A percentile compares a stretch with the other conserved stretches of the same genome.
Evolutionary conservation across 2,329 filamentous ascomycete species (phyloP).

Genomic region (Pyrenophora teres): DNA sequence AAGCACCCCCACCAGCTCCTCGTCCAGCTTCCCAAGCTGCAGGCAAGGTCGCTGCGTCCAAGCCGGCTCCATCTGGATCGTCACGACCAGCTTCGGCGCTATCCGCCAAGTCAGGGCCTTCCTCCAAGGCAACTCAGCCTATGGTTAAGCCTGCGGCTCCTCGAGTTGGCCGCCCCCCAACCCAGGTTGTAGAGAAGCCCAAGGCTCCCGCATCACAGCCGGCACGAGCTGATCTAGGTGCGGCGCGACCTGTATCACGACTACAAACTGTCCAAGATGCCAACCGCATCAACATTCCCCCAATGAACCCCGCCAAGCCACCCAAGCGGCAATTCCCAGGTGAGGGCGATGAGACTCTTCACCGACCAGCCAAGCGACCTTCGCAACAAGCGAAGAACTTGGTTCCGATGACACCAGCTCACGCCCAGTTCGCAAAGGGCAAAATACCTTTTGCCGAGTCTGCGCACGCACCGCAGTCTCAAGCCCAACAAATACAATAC

Average conservation of each 20-base stretch:
- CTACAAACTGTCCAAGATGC: constrained; percentile 66
- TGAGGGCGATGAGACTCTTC: constrained; percentile 68
- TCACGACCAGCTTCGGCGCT: constrained; percentile 39
- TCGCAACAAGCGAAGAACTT: constrained; percentile 51
- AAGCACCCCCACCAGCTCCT: constrained; percentile 58
- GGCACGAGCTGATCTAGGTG: constrained; percentile 56
- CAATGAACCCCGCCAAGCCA: constrained; percentile 70
- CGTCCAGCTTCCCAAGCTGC: constrained; percentile 53
- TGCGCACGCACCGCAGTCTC: constrained; percentile 55
- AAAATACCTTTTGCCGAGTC: constrained; percentile 86
- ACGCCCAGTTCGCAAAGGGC: constrained; percentile 79
- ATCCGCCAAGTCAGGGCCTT: constrained; percentile 26
- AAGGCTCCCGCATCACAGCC: constrained; percentile 40
- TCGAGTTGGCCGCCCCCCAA: constrained; percentile 38
- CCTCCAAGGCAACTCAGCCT: constrained; percentile 28
- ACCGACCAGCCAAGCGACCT: constrained; percentile 43
- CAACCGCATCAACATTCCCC: constrained; percentile 57
- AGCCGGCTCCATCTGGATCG: constrained; percentile 49
- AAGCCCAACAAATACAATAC: constrained; percentile 69
- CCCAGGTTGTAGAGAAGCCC: constrained; percentile 71
- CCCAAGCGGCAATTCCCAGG: constrained; percentile 75
- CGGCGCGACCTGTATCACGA: constrained; percentile 61
- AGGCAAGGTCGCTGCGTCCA: constrained; percentile 55
- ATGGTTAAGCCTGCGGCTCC: constrained; percentile 33
- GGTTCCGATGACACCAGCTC: constrained; percentile 56